Evolutionary conservation across 352 stramenopile species (phyloP).

Genomic region (Phytophthora pisi): DNA sequence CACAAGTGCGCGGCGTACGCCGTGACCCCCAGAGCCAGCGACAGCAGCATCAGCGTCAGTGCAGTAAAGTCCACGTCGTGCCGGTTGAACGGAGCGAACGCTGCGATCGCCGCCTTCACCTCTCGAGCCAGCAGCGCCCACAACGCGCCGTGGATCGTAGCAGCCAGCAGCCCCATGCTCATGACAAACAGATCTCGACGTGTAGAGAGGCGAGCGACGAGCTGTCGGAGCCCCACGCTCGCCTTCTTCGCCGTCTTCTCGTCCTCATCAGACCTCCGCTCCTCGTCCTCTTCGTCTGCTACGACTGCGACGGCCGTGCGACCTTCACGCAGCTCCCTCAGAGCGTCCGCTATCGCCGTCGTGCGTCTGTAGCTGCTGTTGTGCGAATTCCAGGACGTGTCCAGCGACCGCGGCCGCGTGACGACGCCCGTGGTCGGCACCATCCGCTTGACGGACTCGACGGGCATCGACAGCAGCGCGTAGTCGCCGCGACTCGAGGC

Average conservation of each 20-base stretch:
- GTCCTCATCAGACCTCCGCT: background rate
- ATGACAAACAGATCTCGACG: slow-evolving; percentile 28
- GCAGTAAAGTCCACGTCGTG: slow-evolving; percentile 20
- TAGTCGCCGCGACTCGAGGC: slow-evolving; percentile 33
- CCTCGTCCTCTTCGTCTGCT: slow-evolving; percentile 12
- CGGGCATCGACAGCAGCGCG: slow-evolving; percentile 33
- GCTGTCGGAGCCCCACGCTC: slow-evolving; percentile 13
- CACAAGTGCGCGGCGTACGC: slow-evolving; percentile 34
- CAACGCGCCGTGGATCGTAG: slow-evolving; percentile 24
- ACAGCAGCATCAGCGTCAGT: slow-evolving; percentile 26
- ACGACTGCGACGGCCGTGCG: slow-evolving; percentile 4
- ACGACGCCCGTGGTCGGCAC: slow-evolving; percentile 22
- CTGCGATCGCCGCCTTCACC: slow-evolving; percentile 8
- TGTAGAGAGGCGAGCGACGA: slow-evolving; percentile 21
- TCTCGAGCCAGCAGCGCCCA: slow-evolving; percentile 17
- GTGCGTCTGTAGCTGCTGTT: slow-evolving; percentile 16
- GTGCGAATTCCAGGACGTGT: slow-evolving; percentile 9
- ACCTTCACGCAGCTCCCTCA: slow-evolving; percentile 31
- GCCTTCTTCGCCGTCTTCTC: background rate
- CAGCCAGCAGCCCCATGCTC: slow-evolving; percentile 26
- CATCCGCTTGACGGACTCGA: slow-evolving; percentile 22
- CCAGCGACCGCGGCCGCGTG: slow-evolving; percentile 2
- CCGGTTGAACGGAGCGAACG: slow-evolving; percentile 24
- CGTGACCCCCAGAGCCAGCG: slow-evolving; percentile 22
- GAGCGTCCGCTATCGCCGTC: slow-evolving; percentile 24